Conservation (phyloP, 192 early-diverging fungal genomes). For the Podila epigama region DNA sequence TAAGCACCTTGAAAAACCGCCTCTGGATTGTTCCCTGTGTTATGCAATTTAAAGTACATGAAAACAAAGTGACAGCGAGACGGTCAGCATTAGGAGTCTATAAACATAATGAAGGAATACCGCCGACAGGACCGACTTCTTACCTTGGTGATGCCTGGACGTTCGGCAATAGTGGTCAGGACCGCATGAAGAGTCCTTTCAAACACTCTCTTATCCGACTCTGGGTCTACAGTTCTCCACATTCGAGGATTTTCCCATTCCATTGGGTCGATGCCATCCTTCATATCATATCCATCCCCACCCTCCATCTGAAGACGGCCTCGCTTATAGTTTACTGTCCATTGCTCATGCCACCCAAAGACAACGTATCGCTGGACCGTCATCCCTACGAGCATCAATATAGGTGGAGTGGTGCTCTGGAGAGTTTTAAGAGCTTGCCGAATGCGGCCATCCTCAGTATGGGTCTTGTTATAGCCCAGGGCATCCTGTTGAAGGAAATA, state of each 20-base stretch:
- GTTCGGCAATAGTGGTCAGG: constrained; percentile 24
- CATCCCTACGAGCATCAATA: constrained; percentile 24
- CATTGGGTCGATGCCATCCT: not conserved
- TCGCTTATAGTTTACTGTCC: constrained; percentile 24
- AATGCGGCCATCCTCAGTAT: constrained; percentile 6
- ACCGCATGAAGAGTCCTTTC: constrained; percentile 33
- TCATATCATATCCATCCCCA: not conserved
- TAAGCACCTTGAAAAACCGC: constrained; percentile 18
- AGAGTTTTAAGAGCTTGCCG: constrained; percentile 5
- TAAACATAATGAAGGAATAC: too few species aligned
- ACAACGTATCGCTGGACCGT: constrained; percentile 15
- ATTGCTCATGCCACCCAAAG: constrained; percentile 29
- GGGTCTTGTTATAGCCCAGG: not conserved
- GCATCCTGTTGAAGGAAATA: constrained; percentile 1
- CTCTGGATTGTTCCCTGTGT: constrained; percentile 12
- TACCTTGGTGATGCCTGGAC: constrained; percentile 40
- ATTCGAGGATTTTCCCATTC: constrained; percentile 19
- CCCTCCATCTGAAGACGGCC: not conserved
- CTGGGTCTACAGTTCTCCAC: constrained; percentile 29
- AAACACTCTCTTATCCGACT: constrained; percentile 6
- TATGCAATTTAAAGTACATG: too few species aligned
- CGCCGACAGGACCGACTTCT: too few species aligned
- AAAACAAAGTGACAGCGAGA: too few species aligned
- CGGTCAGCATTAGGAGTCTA: too few species aligned
- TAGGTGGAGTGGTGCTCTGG: not conserved